A percentile compares a stretch with the other conserved stretches of the same genome.
These are phyloP conservation scores for Echria macrotheca DNA, from an alignment of 495 filamentous ascomycete genomes.

Conservation along the genomic window DNA sequence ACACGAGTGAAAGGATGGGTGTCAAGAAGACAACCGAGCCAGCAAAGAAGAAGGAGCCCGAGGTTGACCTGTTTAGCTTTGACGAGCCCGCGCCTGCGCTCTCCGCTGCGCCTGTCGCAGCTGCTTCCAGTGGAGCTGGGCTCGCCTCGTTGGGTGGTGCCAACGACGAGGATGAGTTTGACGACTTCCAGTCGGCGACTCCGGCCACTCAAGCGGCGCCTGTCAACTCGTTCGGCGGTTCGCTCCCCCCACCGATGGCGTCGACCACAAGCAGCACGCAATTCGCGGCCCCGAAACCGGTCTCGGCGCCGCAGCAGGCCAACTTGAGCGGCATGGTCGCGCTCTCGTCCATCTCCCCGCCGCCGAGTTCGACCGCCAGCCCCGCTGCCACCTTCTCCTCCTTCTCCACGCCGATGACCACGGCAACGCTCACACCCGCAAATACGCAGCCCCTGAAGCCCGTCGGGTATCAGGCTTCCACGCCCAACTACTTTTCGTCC, in stretches of 20 bases:
- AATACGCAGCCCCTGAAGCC: not conserved
- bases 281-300: slow-evolving; percentile 75
- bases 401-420: slow-evolving; percentile 45
- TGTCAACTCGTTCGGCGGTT: slow-evolving; percentile 40
- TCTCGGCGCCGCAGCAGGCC: slow-evolving; percentile 71
- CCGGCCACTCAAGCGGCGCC: slow-evolving; percentile 43
- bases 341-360: slow-evolving; percentile 74
- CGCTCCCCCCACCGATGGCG: slow-evolving; percentile 54
- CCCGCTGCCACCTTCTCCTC: slow-evolving; percentile 50
- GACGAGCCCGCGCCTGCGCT: slow-evolving; percentile 56
- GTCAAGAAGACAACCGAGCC: slow-evolving; percentile 54
- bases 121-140: slow-evolving; percentile 41
- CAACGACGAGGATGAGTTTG: slow-evolving; percentile 89
- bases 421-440: slow-evolving; percentile 31
- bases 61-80: slow-evolving; percentile 83
- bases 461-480: slow-evolving; percentile 54
- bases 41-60: slow-evolving; percentile 75
- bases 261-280: slow-evolving; percentile 62
- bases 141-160: slow-evolving; percentile 47
- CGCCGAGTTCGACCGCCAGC: slow-evolving; percentile 51
- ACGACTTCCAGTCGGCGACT: slow-evolving; percentile 94
- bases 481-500: slow-evolving; percentile 94
- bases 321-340: slow-evolving; percentile 74
- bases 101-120: slow-evolving; percentile 43
- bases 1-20: slow-evolving; percentile 31